A percentile compares a stretch with the other conserved stretches of the same genome.
Conservation (phyloP, 352 stramenopile genomes). For the Pythium insidiosum region DNA sequence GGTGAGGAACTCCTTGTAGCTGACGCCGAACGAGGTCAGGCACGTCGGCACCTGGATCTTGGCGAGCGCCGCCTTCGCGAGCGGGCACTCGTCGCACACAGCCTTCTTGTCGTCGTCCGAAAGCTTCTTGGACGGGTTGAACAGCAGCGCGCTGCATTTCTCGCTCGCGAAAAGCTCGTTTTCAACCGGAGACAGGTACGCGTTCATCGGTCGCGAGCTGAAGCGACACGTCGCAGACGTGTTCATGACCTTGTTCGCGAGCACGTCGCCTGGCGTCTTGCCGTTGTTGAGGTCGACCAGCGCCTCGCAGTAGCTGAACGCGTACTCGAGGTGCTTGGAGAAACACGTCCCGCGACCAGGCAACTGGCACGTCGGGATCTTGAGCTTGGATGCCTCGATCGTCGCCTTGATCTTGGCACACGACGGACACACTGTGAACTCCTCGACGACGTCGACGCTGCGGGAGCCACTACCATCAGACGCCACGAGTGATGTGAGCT, state of each 20-base stretch:
- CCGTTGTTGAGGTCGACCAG: neutral
- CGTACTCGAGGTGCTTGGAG: neutral
- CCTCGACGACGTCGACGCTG: neutral
- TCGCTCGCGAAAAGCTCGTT: neutral
- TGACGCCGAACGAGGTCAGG: neutral
- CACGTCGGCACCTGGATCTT: neutral
- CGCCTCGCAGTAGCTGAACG: neutral
- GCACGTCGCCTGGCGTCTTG: neutral
- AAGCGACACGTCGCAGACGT: neutral
- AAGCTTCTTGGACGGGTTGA: neutral
- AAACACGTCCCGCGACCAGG: neutral
- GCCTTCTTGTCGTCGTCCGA: neutral
- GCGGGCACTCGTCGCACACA: slow-evolving; percentile 1
- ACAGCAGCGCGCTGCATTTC: neutral
- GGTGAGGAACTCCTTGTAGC: neutral
- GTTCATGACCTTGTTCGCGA: neutral
- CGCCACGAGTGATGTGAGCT: neutral
- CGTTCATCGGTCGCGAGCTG: neutral
- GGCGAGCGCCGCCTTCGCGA: neutral
- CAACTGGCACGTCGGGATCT: neutral
- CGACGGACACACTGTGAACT: neutral
- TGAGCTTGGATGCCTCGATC: neutral
- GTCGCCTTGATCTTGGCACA: neutral
- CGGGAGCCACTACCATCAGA: neutral
- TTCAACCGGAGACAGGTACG: neutral